These are phyloP conservation scores for Mycosarcoma maydis DNA, from an alignment of 1,284 basidiomycete species.

Conservation along the genomic window DNA sequence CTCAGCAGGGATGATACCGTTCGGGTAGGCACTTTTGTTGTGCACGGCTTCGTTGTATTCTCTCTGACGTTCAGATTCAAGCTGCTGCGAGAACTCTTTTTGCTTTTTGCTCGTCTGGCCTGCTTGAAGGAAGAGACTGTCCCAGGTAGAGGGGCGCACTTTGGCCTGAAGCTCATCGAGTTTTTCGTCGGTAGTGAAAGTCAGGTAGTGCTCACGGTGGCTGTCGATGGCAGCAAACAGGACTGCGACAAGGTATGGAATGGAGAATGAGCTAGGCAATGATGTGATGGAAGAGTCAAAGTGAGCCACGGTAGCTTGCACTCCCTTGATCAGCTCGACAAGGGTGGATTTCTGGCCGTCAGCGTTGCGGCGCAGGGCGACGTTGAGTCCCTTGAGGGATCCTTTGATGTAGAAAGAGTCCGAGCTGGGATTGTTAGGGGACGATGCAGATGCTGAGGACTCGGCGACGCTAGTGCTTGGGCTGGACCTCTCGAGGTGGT, in stretches of 20 bases:
- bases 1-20: constrained; percentile 33
- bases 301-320: constrained; percentile 33
- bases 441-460: not conserved
- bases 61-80: constrained; percentile 27
- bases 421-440: constrained; percentile 8
- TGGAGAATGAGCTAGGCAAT: constrained; percentile 10
- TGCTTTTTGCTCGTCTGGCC: constrained; percentile 47
- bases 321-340: constrained; percentile 39
- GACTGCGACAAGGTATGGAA: constrained; percentile 35
- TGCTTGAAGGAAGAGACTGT: constrained; percentile 40
- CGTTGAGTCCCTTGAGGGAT: constrained; percentile 35
- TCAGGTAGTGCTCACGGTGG: constrained; percentile 60
- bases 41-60: constrained; percentile 40
- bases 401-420: constrained; percentile 42
- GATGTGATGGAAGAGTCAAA: constrained; percentile 26
- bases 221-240: constrained; percentile 40
- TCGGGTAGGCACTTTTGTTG: constrained; percentile 32
- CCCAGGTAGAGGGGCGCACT: constrained; percentile 52
- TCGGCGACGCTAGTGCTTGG: not conserved
- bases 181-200: constrained; percentile 79
- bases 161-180: constrained; percentile 72
- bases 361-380: constrained; percentile 21
- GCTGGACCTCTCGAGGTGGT: constrained; percentile 23
- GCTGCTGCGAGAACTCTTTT: constrained; percentile 41
- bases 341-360: constrained; percentile 34